Conservation (phyloP, 2,329 filamentous ascomycete species). For the Talaromyces sp. region DNA sequence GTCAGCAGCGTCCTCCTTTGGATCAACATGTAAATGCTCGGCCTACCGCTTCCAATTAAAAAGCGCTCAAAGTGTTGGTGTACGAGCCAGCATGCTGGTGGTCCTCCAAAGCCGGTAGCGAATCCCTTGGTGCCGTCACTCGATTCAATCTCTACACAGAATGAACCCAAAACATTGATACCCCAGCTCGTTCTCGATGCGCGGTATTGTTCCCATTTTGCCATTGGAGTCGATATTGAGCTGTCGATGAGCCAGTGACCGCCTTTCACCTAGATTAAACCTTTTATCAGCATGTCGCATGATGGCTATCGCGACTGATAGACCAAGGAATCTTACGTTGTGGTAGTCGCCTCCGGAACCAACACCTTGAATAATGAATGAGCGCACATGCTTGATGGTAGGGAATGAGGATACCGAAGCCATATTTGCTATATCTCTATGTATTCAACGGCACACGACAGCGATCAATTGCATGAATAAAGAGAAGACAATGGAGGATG, state of each 20-base stretch:
- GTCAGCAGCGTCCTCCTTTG: not conserved
- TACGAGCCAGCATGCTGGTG: slow-evolving; percentile 89
- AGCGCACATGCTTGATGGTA: slow-evolving; percentile 44
- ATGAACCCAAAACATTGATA: slow-evolving; percentile 91
- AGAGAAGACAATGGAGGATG: not conserved
- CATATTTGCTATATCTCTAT: slow-evolving; percentile 25
- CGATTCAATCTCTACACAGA: slow-evolving; percentile 84
- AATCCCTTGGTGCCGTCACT: slow-evolving; percentile 90
- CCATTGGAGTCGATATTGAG: slow-evolving; percentile 89
- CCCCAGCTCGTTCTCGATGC: slow-evolving; percentile 88
- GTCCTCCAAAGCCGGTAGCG: slow-evolving; percentile 89
- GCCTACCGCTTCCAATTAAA: slow-evolving; percentile 68
- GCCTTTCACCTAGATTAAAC: slow-evolving; percentile 39
- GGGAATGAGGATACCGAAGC: slow-evolving; percentile 36
- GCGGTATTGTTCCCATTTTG: slow-evolving; percentile 81
- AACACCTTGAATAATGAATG: slow-evolving; percentile 46
- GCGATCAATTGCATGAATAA: not conserved
- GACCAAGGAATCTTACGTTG: slow-evolving; percentile 63
- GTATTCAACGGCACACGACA: not conserved
- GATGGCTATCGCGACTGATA: not conserved
- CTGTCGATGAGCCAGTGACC: slow-evolving; percentile 80
- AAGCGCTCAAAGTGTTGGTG: slow-evolving; percentile 93
- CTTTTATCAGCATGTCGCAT: slow-evolving; percentile 1
- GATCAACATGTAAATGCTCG: not conserved
- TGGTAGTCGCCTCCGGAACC: slow-evolving; percentile 64